phyloP scores from a whole-genome alignment of 306 rosid species.

The Boehmeria nivea region DNA sequence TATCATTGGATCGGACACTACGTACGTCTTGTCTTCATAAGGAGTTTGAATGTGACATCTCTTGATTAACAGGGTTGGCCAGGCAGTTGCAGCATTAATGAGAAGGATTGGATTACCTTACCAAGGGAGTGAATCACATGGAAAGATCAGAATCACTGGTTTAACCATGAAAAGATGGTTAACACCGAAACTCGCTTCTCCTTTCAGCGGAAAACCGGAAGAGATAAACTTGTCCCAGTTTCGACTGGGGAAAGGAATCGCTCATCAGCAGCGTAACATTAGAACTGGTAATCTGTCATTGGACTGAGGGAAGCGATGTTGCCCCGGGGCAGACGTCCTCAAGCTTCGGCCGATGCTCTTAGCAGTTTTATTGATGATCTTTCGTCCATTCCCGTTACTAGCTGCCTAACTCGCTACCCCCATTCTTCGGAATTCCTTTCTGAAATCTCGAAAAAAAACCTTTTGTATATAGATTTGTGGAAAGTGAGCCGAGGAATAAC shows the following conservation, averaged over 20 bases:
- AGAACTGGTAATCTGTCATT: slow-evolving; percentile 59
- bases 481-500: too few species aligned
- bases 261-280: slow-evolving; percentile 71
- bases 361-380: not conserved
- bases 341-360: slow-evolving; percentile 28
- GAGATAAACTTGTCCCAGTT: slow-evolving; percentile 49
- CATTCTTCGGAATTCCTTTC: slow-evolving; percentile 15
- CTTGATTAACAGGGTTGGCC: slow-evolving; percentile 66
- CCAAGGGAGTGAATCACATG: slow-evolving; percentile 70
- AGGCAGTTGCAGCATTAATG: slow-evolving; percentile 61
- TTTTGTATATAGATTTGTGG: slow-evolving; percentile 31
- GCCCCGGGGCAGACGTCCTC: slow-evolving; percentile 26
- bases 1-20: too few species aligned
- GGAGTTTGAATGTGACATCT: not conserved
- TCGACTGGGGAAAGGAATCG: slow-evolving; percentile 60
- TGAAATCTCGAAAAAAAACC: slow-evolving; percentile 22
- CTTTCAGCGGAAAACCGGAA: slow-evolving; percentile 58
- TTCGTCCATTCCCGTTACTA: slow-evolving; percentile 3
- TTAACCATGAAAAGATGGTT: slow-evolving; percentile 62
- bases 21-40: too few species aligned
- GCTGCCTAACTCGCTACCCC: too few species aligned
- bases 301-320: slow-evolving; percentile 39
- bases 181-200: slow-evolving; percentile 67
- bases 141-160: slow-evolving; percentile 73
- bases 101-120: slow-evolving; percentile 73